phyloP scores from a whole-genome alignment of 768 basidiomycete genomes.

The Sporobolomyces pararoseus region DNA sequence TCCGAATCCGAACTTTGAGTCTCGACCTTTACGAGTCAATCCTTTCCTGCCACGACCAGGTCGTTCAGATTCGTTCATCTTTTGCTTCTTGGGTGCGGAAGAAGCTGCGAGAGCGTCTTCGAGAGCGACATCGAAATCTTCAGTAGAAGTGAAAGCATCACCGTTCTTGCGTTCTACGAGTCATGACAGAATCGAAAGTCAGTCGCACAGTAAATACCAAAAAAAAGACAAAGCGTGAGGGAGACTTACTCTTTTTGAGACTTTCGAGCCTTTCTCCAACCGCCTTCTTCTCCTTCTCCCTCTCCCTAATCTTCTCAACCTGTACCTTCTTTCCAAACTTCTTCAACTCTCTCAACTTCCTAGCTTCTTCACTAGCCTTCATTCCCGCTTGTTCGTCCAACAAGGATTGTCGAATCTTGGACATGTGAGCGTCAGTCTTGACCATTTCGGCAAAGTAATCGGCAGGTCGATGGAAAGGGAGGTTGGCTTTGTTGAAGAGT shows the following conservation, averaged over 20 bases:
- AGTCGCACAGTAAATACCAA: not conserved
- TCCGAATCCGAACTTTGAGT: constrained; percentile 69
- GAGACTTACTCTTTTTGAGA: constrained; percentile 65
- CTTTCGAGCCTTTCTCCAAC: constrained; percentile 65
- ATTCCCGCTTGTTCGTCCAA: constrained; percentile 83
- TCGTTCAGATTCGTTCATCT: constrained; percentile 40
- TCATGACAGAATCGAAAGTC: not conserved
- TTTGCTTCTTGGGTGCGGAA: constrained; percentile 58
- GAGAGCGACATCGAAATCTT: constrained; percentile 81
- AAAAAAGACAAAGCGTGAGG: not conserved
- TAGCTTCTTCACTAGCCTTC: constrained; percentile 85
- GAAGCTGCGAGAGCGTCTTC: constrained; percentile 70
- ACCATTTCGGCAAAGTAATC: constrained; percentile 99
- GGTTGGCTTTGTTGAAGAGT: constrained; percentile 50
- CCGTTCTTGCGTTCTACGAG: constrained; percentile 75
- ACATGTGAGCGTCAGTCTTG: constrained; percentile 96
- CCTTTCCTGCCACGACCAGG: constrained; percentile 43
- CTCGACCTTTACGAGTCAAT: constrained; percentile 62
- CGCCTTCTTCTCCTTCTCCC: constrained; percentile 83
- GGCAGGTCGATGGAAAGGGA: constrained; percentile 82
- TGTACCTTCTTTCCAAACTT: constrained; percentile 99
- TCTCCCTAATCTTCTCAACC: constrained; percentile 84
- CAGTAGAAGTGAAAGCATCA: constrained; percentile 57
- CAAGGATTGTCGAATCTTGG: constrained; percentile 81
- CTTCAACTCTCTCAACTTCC: constrained; percentile 87